A percentile compares a stretch with the other conserved stretches of the same genome.
phyloP scores from a whole-genome alignment of 2,329 filamentous ascomycete species.

The Aspergillus amoenus region DNA sequence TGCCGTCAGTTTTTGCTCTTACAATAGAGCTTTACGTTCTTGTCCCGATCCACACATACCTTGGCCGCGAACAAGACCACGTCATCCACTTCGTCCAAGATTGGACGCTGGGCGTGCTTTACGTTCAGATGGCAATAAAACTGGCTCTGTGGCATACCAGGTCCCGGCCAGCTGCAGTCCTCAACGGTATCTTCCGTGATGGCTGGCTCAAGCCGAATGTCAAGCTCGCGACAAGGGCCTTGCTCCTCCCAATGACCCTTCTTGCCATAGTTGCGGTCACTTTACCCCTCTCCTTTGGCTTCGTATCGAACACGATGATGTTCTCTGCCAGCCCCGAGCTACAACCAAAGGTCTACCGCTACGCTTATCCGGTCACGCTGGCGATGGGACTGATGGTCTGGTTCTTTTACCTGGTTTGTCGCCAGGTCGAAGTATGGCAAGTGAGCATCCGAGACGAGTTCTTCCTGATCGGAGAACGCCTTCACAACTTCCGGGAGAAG shows the following conservation, averaged over 20 bases:
- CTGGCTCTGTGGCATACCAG: slow-evolving; percentile 67
- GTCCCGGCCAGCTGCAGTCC: slow-evolving; percentile 70
- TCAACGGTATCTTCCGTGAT: slow-evolving; percentile 69
- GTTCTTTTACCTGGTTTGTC: slow-evolving; percentile 36
- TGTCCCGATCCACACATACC: slow-evolving; percentile 80
- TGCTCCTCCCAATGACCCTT: slow-evolving; percentile 73
- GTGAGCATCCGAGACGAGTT: slow-evolving; percentile 86
- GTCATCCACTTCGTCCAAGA: slow-evolving; percentile 81
- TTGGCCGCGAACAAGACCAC: slow-evolving; percentile 42
- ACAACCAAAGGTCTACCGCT: slow-evolving; percentile 55
- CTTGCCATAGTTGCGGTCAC: slow-evolving; percentile 63
- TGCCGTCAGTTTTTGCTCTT: slow-evolving; percentile 76
- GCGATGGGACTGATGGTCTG: slow-evolving; percentile 54
- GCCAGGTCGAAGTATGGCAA: slow-evolving; percentile 73
- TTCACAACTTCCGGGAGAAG: slow-evolving; percentile 87
- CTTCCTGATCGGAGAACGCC: slow-evolving; percentile 87
- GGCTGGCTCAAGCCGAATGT: slow-evolving; percentile 80
- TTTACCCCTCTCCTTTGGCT: slow-evolving; percentile 63
- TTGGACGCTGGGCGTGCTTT: slow-evolving; percentile 90
- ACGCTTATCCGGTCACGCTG: slow-evolving; percentile 70
- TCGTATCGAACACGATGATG: slow-evolving; percentile 47
- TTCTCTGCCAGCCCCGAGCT: slow-evolving; percentile 33
- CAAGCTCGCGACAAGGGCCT: slow-evolving; percentile 75
- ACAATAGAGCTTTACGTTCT: slow-evolving; percentile 86
- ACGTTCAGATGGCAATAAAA: slow-evolving; percentile 75